A percentile compares a stretch with the other conserved stretches of the same genome.
Evolutionary conservation across 129 eudicot species (phyloP).

Genomic region (Sambucus nigra): DNA sequence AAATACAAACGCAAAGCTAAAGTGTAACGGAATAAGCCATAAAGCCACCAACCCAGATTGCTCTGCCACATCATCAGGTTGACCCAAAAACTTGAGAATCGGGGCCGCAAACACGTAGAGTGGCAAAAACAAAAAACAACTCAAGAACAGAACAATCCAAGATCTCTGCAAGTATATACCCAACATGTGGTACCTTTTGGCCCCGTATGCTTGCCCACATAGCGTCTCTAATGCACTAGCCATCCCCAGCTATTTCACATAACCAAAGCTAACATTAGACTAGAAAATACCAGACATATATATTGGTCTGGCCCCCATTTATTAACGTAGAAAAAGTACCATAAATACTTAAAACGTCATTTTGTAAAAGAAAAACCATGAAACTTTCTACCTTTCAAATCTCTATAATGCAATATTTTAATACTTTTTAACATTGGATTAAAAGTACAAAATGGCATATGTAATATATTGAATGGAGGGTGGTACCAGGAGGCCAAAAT

Average conservation of each 20-base stretch:
- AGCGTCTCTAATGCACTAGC: constrained; percentile 83
- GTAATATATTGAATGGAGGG: background rate
- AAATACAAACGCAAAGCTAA: constrained; percentile 63
- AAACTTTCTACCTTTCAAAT: too few relatives aligned
- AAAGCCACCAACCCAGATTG: constrained; percentile 45
- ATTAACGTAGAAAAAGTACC: too few relatives aligned
- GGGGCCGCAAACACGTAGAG: constrained; percentile 50
- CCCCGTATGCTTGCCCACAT: constrained; percentile 85
- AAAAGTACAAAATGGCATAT: background rate
- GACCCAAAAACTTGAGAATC: constrained; percentile 38
- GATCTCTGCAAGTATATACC: constrained; percentile 77
- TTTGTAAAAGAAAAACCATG: background rate
- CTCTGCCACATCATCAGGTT: constrained; percentile 51
- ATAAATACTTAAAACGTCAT: too few relatives aligned
- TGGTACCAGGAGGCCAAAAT: constrained; percentile 33
- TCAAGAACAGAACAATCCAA: constrained; percentile 47
- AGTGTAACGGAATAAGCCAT: constrained; percentile 75
- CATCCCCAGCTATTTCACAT: constrained; percentile 49
- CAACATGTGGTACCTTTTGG: constrained; percentile 52
- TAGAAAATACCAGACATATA: background rate
- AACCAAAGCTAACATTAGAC: background rate
- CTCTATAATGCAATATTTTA: too few relatives aligned
- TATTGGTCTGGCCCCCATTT: too few relatives aligned
- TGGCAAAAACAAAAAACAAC: constrained; percentile 45
- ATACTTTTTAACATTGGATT: too few relatives aligned